Evolutionary conservation across 2,329 filamentous ascomycete species (phyloP).

Genomic region (Fusarium oligoseptatum): DNA sequence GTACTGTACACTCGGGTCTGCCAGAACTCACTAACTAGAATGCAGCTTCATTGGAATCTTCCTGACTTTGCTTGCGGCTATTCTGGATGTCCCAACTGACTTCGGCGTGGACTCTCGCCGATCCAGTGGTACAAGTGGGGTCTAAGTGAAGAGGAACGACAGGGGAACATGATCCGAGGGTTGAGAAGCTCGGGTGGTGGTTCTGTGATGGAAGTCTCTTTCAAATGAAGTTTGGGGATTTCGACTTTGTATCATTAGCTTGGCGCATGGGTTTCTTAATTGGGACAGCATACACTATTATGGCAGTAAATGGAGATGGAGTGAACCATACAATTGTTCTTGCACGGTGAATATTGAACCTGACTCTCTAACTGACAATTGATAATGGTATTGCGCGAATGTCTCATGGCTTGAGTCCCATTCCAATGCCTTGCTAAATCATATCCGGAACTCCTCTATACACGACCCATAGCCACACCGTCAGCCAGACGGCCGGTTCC

Average conservation of each 20-base stretch:
- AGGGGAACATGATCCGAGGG: neutral
- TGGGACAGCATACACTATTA: slow-evolving; percentile 21
- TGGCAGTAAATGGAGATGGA: slow-evolving; percentile 1
- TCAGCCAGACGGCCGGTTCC: slow-evolving; percentile 1
- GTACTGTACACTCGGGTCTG: slow-evolving; percentile 1
- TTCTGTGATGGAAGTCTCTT: neutral
- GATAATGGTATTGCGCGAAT: slow-evolving; percentile 8
- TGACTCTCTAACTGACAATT: slow-evolving; percentile 2
- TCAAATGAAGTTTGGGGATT: neutral
- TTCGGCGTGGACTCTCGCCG: neutral
- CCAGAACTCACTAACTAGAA: slow-evolving; percentile 21
- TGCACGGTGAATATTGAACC: neutral
- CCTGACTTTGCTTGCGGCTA: slow-evolving; percentile 33
- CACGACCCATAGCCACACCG: neutral
- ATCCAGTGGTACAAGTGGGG: slow-evolving; percentile 3
- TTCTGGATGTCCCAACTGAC: slow-evolving; percentile 28
- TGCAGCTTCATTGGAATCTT: slow-evolving; percentile 39
- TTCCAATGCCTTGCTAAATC: slow-evolving; percentile 9
- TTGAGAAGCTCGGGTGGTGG: neutral
- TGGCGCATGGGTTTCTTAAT: slow-evolving; percentile 8
- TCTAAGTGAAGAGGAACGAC: neutral
- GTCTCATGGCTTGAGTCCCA: neutral
- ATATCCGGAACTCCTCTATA: slow-evolving; percentile 22
- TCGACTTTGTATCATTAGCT: slow-evolving; percentile 16
- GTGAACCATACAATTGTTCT: slow-evolving; percentile 11